These are phyloP conservation scores for Fusarium euwallaceae DNA, from an alignment of 2,329 filamentous ascomycete genomes.

Conservation along the genomic window DNA sequence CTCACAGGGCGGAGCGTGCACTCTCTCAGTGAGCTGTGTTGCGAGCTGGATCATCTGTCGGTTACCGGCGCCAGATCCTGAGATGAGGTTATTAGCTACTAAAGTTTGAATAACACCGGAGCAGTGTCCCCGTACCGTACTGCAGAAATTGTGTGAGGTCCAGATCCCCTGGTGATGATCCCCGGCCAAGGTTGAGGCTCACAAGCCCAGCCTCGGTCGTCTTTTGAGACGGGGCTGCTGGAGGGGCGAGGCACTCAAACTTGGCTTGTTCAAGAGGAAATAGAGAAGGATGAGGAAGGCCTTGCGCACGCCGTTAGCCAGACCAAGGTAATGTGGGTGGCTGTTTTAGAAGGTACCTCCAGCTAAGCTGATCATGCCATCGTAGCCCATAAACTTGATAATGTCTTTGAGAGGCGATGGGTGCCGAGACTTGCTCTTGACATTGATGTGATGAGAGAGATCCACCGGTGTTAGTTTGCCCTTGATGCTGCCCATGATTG, in stretches of 20 bases:
- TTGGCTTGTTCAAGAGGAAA: not conserved
- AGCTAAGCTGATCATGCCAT: constrained; percentile 51
- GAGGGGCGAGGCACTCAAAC: not conserved
- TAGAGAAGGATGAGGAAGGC: not conserved
- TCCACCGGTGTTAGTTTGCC: constrained; percentile 24
- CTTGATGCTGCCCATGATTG: not conserved
- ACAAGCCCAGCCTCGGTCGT: not conserved
- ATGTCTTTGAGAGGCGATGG: constrained; percentile 52
- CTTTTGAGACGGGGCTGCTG: not conserved
- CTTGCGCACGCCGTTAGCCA: not conserved
- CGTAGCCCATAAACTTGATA: constrained; percentile 50
- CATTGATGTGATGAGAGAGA: constrained; percentile 50
- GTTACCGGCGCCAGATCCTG: not conserved
- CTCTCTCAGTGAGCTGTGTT: not conserved
- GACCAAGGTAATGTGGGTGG: not conserved
- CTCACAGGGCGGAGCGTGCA: not conserved
- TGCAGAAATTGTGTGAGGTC: not conserved
- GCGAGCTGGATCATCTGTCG: not conserved
- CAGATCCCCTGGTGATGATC: not conserved
- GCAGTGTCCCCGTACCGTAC: not conserved
- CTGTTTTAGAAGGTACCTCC: constrained; percentile 39
- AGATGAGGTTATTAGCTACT: not conserved
- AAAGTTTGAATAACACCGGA: rapidly evolving
- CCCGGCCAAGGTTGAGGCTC: not conserved
- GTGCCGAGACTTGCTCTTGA: constrained; percentile 46